A percentile compares a stretch with the other conserved stretches of the same genome.
phyloP scores from a whole-genome alignment of 1,139 yeast genomes.

The Pichia sp. region DNA sequence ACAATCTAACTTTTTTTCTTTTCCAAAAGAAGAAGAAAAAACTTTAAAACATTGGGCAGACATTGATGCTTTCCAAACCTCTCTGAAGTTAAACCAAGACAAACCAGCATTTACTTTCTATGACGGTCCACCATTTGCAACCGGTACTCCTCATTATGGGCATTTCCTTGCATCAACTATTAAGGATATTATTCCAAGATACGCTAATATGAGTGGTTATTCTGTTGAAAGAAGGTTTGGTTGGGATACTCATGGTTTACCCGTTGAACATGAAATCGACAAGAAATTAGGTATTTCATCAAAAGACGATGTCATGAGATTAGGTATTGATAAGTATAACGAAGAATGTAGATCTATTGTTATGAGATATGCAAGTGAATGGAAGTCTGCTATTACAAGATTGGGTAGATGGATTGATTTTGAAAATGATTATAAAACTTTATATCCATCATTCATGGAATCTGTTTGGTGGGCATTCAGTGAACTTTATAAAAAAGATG shows the following conservation, averaged over 20 bases:
- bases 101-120: conserved; percentile 87
- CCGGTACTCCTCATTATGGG: conserved; percentile 98
- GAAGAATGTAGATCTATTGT: conserved; percentile 93
- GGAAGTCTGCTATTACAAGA: conserved; percentile 90
- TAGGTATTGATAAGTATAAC: conserved; percentile 93
- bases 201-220: conserved; percentile 95
- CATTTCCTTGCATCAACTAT: conserved; percentile 94
- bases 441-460: conserved; percentile 95
- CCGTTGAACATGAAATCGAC: conserved; percentile 97
- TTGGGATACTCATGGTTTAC: conserved; percentile 99
- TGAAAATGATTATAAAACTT: conserved; percentile 95
- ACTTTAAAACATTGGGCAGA: conserved; percentile 79
- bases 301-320: conserved; percentile 85
- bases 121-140: conserved; percentile 99
- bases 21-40: conserved; percentile 85
- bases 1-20: conserved; percentile 37
- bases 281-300: conserved; percentile 90
- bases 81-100: conserved; percentile 76
- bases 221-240: conserved; percentile 97
- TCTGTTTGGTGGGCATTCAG: conserved; percentile 99
- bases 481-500: conserved; percentile 73
- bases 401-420: conserved; percentile 99
- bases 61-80: conserved; percentile 84
- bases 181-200: conserved; percentile 95
- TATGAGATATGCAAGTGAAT: conserved; percentile 92